Evolutionary conservation across 2,329 filamentous ascomycete genomes (phyloP), one percentile per base, ranked within the genome.

Genomic region (Pseudocercospora pini-densiflorae): DNA sequence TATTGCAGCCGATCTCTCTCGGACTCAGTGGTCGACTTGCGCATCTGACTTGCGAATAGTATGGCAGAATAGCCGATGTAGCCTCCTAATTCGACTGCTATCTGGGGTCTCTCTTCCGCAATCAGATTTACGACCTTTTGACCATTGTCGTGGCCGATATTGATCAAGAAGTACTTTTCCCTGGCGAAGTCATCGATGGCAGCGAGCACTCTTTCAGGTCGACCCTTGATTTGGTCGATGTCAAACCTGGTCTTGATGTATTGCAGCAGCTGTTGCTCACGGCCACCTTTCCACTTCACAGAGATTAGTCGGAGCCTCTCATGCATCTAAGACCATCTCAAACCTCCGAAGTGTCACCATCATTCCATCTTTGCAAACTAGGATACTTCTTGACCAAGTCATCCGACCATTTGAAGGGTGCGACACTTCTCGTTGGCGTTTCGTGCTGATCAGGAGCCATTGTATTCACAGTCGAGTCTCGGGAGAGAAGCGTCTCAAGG

Each of bases 51-150:
- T 31, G 75, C 63, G 9, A 74, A 80, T 1, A 73, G 75, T 12
- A 81, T 68, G 2, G 79, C 77, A 0, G 78, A 79, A 59, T 73
- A 76, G 47, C 79, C 78, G 5, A 80, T 72, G 55, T 77, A 80
- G 14, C 75, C 76, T 23, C 78, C 78, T n/a, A 79, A 75, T 65
- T 80, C 78, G 27, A 81, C 67, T 21, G 79, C 62, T 1, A 72
- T 68, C 27, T 73, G 75, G 2, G 78, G 77, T 23, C 70, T 59
- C 4, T 72, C 67, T 0, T 71, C 59, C 59, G 8, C 23, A 24
- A 68, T 64, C 29, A 77, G 68, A 14, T 67, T 59, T 3, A 62
- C 27, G 1, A 79, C 70, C 6, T 73, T 58, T 2, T 68, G 62
- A 14, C 76, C 69, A 65, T 79, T 79, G 59, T 65, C 60, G 14